Percentiles rank a stretch among this genome's conserved stretches.
Conservation (phyloP, 495 filamentous ascomycete genomes). For the Aspergillus coremiiformis region DNA sequence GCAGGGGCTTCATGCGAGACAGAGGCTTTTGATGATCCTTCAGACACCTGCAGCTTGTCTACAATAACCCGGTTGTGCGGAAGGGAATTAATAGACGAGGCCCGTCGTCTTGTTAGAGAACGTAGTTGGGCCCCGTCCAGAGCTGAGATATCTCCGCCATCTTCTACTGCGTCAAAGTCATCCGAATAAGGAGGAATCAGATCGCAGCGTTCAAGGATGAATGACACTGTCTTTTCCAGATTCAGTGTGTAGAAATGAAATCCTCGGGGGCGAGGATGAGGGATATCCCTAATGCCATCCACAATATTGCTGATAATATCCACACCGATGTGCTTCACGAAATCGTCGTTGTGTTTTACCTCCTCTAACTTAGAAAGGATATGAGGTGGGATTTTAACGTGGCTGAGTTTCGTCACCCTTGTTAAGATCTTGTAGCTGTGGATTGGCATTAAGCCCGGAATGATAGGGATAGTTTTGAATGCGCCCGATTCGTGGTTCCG, state of each 20-base stretch:
- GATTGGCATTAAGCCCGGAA: conserved; percentile 94
- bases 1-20: conserved; percentile 50
- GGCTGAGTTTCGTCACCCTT: conserved; percentile 89
- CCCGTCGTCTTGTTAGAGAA: conserved; percentile 31
- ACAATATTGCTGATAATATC: conserved; percentile 41
- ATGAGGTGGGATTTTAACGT: conserved; percentile 67
- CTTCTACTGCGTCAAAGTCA: conserved; percentile 38
- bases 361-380: conserved; percentile 67
- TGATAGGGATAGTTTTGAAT: conserved; percentile 83
- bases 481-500: conserved; percentile 75
- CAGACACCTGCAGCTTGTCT: conserved; percentile 34
- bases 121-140: conserved; percentile 25
- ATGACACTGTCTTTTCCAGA: conserved; percentile 90
- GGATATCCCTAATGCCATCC: conserved; percentile 53
- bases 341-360: conserved; percentile 83
- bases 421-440: conserved; percentile 95
- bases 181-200: conserved; percentile 62
- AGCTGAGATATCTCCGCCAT: conserved; percentile 32
- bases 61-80: conserved; percentile 83
- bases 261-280: conserved; percentile 54
- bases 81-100: conserved; percentile 46
- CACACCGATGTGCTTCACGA: conserved; percentile 61
- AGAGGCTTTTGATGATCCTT: conserved; percentile 33
- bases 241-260: conserved; percentile 99
- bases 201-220: conserved; percentile 79